Base-by-base conservation (phyloP, 495 filamentous ascomycete genomes). In the Staphylotrichum longicolle region DNA sequence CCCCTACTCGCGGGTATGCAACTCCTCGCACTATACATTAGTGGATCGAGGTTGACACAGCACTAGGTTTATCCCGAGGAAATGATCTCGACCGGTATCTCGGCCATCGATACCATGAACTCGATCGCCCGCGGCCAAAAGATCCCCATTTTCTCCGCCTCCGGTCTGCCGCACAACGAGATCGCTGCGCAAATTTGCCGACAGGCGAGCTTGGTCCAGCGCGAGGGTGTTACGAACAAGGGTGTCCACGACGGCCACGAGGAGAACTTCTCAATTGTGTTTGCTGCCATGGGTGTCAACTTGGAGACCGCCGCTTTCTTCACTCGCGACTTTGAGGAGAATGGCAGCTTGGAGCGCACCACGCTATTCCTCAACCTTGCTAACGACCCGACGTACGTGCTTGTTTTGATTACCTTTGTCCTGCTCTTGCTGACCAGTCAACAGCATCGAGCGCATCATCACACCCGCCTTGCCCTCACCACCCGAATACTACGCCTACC, bases 261-360 rank as follows among this genome's bases (percentile, higher is more conserved):
- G 67, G 95, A 99, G 72, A 98, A 99, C 80, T 99, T 99, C 84
- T 96, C 91, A 12, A 98, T 98, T 66, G 95, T 98, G 20, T 98
- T 99, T 73, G 95, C 91, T 65, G 95, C 95, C 64, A 99, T 99
- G 95, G 95, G 95, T 91, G 95, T 99, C 65, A 99, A 99, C 80
- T 87, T 98, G 86, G 95, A 99, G 75, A 99, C 95, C 14, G 90
- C 88, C 72, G 88, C 93, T 61, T 99, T 98, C 85, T 99, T 99
- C 82, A 98, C 93, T 9, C 85, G 90, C 61, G 95, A 99, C 69
- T 99, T 99, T 69, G 95, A 99, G 77, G 93, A 98, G 85, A 99
- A 99, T 75, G 95, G 95, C 54, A 94, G 90, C 79, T 88, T 99
- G 85, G 95, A 96, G 79, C 89, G 95, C 77, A 87, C 90, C 52